Evolutionary conservation across 2,329 filamentous ascomycete genomes (phyloP), one percentile per base, ranked within the genome.

Genomic region (Aspergillus chevalieri): DNA sequence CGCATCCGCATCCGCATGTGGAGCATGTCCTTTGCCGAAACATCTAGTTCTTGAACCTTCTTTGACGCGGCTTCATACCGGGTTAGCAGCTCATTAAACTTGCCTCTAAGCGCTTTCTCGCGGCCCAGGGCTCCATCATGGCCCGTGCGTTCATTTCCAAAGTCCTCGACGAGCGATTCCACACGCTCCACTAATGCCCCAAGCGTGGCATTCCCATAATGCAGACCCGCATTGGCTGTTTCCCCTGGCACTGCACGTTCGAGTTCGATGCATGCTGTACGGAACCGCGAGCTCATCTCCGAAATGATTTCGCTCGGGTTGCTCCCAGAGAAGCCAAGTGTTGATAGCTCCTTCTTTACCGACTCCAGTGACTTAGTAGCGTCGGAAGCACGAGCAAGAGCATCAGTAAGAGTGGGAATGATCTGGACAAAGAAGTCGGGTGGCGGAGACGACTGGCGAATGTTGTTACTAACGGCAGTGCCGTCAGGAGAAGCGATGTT

Each of bases 1-100:
- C 73, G 70, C 54, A 71, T 65, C 43, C 66, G 62, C 61, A 74
- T 72, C 41, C 72, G 62, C n/a, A 67, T 65, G 42, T 73, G 67
- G 4, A 74, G 61, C 64, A 75, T 71, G 47, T 76, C 72, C 19
- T 70, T 64, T 4, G 71, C 67, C n/a, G 72, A 70, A n/a, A 66
- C 64, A 53, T 75, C 71, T 5, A 75, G 57, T 9, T 63, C 64
- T 10, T 57, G 56, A 41, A 71, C 65, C 46, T 69, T 69, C 22
- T 60, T 63, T 24, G 61, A 63, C 5, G 68, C 65, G 15, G 64
- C 60, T 46, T 74, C 68, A 28, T 69, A 65, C 17, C 68, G 64
- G 30, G 62, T 48, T 17, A 74, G 54, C n/a, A 71, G 59, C 39
- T 63, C 62, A 44, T 76, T 68, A 39, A 76, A 77, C 46, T 76